phyloP scores from a whole-genome alignment of 257 asterid species.

The Penstemon eatonii region DNA sequence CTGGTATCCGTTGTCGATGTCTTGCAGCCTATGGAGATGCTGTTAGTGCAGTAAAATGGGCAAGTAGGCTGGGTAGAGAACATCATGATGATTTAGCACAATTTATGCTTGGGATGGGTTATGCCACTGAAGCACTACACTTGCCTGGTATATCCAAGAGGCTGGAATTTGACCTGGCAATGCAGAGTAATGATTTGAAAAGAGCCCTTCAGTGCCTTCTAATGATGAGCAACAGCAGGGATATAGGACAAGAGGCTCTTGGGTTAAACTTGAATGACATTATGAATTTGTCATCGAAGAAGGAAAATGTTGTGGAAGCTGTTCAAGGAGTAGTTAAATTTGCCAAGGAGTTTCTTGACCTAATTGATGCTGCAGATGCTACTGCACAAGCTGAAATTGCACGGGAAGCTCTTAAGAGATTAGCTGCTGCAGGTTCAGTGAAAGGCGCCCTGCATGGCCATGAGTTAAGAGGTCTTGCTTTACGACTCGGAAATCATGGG shows the following conservation, averaged over 20 bases:
- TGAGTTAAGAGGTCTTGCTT: conserved; percentile 90
- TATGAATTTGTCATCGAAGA: conserved; percentile 78
- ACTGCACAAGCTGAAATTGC: conserved; percentile 97
- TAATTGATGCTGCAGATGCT: conserved; percentile 99
- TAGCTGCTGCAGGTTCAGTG: conserved; percentile 98
- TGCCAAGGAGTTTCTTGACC: conserved; percentile 89
- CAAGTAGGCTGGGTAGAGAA: conserved; percentile 94
- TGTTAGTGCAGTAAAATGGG: conserved; percentile 99
- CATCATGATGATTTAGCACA: conserved; percentile 98
- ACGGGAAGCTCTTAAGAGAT: conserved; percentile 94
- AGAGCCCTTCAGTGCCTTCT: conserved; percentile 96
- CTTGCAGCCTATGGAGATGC: conserved; percentile 99
- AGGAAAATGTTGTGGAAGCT: conserved; percentile 92
- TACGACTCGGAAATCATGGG: conserved; percentile 96
- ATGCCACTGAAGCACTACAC: conserved; percentile 99
- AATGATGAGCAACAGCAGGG: conserved; percentile 97
- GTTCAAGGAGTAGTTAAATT: conserved; percentile 93
- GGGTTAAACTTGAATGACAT: conserved; percentile 90
- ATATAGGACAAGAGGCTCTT: conserved; percentile 91
- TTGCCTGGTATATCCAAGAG: conserved; percentile 98
- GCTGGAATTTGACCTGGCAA: conserved; percentile 91
- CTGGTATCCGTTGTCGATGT: conserved; percentile 96
- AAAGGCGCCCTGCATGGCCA: conserved; percentile 94
- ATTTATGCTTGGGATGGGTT: conserved; percentile 99
- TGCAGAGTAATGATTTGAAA: conserved; percentile 92